phyloP scores from a whole-genome alignment of 257 asterid genomes.

The Jacaranda mimosifolia region DNA sequence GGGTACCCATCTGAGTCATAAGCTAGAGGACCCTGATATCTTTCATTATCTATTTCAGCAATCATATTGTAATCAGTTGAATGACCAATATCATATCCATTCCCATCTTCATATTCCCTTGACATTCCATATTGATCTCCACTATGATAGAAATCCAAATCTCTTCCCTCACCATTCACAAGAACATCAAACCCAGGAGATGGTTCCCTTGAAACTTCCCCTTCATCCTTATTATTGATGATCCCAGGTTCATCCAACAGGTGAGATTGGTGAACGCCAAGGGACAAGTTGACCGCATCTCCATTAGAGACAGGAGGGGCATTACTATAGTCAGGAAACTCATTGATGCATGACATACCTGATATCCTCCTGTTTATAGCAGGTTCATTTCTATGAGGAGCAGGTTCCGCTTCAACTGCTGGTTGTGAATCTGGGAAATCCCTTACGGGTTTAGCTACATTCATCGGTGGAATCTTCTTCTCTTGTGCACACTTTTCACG shows the following conservation, averaged over 20 bases:
- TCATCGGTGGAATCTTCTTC: constrained; percentile 40
- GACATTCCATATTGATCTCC: constrained; percentile 58
- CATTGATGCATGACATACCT: constrained; percentile 18
- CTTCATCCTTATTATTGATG: constrained; percentile 34
- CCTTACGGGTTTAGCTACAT: constrained; percentile 35
- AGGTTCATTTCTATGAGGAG: constrained; percentile 31
- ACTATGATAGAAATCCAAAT: constrained; percentile 50
- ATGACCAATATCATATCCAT: constrained; percentile 43
- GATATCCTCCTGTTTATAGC: constrained; percentile 26
- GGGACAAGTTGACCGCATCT: neutral
- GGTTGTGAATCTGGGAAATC: constrained; percentile 32
- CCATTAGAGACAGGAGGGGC: constrained; percentile 21
- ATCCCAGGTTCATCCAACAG: constrained; percentile 33
- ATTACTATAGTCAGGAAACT: constrained; percentile 17
- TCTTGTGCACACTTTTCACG: constrained; percentile 31
- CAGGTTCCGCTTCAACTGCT: constrained; percentile 30
- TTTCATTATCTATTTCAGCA: constrained; percentile 48
- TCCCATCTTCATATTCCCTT: constrained; percentile 46
- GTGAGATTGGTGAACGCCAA: constrained; percentile 35
- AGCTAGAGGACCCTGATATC: constrained; percentile 43
- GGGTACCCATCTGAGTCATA: constrained; percentile 46
- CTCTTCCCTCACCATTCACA: constrained; percentile 51
- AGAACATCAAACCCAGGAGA: constrained; percentile 74
- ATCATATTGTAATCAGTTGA: constrained; percentile 48
- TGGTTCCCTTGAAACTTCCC: constrained; percentile 63